These are phyloP conservation scores for Geotrichum reessii DNA, from an alignment of 1,139 yeast genomes.

Conservation along the genomic window DNA sequence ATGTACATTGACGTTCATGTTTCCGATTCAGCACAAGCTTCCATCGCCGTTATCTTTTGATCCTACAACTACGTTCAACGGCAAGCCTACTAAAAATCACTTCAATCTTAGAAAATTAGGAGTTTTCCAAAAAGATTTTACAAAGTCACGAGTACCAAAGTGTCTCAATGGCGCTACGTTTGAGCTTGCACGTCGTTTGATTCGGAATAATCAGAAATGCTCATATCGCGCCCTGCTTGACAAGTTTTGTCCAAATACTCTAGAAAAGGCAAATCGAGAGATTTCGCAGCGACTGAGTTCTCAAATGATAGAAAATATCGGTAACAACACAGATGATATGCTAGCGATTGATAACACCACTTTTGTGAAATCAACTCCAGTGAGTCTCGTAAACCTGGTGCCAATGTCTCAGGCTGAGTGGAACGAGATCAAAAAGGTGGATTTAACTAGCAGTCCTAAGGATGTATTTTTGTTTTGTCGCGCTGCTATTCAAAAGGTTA, in stretches of 20 bases:
- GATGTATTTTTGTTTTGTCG: conserved; percentile 20
- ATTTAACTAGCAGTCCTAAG: background rate
- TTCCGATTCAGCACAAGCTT: conserved; percentile 16
- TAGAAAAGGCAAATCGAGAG: conserved; percentile 1
- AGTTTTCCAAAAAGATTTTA: background rate
- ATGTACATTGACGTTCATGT: conserved; percentile 12
- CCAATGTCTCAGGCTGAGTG: conserved; percentile 6
- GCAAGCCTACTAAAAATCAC: background rate
- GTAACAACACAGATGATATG: conserved; percentile 7
- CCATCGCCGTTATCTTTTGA: conserved; percentile 11
- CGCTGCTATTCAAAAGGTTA: conserved; percentile 31
- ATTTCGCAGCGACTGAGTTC: conserved; percentile 3
- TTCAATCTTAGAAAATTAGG: conserved; percentile 11
- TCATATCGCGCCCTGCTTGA: conserved; percentile 23
- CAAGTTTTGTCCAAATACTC: conserved; percentile 23
- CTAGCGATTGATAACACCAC: background rate
- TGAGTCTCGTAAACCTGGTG: background rate
- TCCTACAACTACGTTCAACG: background rate
- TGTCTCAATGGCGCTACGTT: conserved; percentile 14
- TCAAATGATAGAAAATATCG: conserved; percentile 11
- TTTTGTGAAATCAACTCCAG: background rate
- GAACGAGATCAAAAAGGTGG: conserved; percentile 14
- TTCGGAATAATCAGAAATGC: conserved; percentile 19
- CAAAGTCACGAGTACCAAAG: conserved; percentile 13
- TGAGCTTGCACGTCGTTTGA: conserved; percentile 10